Evolutionary conservation across 192 early-diverging fungal genomes (phyloP).

Genomic region (Coemansia sp.): DNA sequence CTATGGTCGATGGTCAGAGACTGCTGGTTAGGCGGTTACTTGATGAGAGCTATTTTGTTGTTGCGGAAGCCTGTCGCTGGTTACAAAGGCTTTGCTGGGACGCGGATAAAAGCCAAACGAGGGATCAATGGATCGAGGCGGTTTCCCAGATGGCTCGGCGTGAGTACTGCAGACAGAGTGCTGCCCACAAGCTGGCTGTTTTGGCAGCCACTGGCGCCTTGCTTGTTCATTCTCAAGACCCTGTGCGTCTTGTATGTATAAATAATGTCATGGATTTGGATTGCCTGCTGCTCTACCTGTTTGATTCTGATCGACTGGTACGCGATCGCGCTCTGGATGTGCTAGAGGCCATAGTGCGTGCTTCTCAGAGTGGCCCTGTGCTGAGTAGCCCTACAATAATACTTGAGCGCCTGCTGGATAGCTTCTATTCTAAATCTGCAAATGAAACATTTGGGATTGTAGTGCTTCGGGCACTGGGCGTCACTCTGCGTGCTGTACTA

Average conservation of each 20-base stretch:
- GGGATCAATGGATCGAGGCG: conserved; percentile 5
- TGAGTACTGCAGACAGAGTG: conserved; percentile 5
- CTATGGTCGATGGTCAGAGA: conserved; percentile 12
- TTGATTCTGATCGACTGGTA: conserved; percentile 24
- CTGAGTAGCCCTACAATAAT: too few species aligned
- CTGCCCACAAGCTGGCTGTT: conserved; percentile 16
- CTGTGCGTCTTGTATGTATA: not conserved
- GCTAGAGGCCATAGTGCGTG: conserved; percentile 15
- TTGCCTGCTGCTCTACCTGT: conserved; percentile 23
- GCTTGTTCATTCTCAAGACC: not conserved
- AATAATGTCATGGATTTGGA: too few species aligned
- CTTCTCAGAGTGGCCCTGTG: too few species aligned
- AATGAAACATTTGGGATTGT: too few species aligned
- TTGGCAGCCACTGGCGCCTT: conserved; percentile 5
- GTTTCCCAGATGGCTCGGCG: conserved; percentile 7
- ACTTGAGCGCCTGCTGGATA: too few species aligned
- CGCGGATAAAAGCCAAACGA: too few species aligned
- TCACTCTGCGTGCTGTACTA: too few species aligned
- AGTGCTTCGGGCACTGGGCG: too few species aligned
- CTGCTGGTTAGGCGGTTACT: conserved; percentile 23
- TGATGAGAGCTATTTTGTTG: conserved; percentile 41
- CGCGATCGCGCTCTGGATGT: conserved; percentile 45
- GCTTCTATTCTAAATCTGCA: too few species aligned
- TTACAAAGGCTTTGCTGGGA: too few species aligned
- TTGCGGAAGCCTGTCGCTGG: conserved; percentile 24